phyloP scores from a whole-genome alignment of 495 filamentous ascomycete genomes.

The Tuber calosporum region DNA sequence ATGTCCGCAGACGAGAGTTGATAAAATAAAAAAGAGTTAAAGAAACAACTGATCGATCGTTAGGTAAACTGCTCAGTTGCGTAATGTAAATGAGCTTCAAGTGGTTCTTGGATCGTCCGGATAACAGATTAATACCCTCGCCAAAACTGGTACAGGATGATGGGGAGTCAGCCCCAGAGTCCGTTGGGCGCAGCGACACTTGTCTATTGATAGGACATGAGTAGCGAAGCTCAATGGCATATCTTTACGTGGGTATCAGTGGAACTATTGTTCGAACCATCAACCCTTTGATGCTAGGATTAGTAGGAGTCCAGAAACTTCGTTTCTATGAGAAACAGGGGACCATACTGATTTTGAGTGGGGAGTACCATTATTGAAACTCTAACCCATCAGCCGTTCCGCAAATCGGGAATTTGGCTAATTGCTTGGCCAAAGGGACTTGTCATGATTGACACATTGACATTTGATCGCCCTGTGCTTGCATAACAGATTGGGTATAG shows the following conservation, averaged over 20 bases:
- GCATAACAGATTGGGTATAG: slow-evolving; percentile 23
- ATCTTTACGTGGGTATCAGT: slow-evolving; percentile 4
- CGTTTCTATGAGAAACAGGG: slow-evolving; percentile 26
- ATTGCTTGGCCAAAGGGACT: slow-evolving; percentile 20
- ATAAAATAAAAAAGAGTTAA: slow-evolving; percentile 2
- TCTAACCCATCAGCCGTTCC: slow-evolving; percentile 33
- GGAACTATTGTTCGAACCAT: slow-evolving; percentile 1
- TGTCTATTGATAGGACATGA: background rate
- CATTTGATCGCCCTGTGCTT: slow-evolving; percentile 27
- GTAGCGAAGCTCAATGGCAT: slow-evolving; percentile 3
- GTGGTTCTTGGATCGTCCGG: slow-evolving; percentile 6
- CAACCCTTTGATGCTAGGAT: background rate
- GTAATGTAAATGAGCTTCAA: background rate
- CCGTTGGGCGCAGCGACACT: background rate
- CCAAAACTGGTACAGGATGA: background rate
- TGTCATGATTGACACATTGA: slow-evolving; percentile 32
- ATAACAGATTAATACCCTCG: background rate
- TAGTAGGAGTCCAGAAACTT: slow-evolving; percentile 7
- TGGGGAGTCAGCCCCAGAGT: background rate
- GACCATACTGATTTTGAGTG: slow-evolving; percentile 22
- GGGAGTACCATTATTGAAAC: slow-evolving; percentile 13
- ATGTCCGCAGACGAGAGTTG: slow-evolving; percentile 2
- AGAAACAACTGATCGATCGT: slow-evolving; percentile 7
- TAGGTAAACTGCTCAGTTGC: slow-evolving; percentile 5
- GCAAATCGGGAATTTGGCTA: slow-evolving; percentile 31